Evolutionary conservation across 768 basidiomycete species (phyloP), one percentile per base, ranked within the genome.

Genomic region (Lentinula aciculospora): DNA sequence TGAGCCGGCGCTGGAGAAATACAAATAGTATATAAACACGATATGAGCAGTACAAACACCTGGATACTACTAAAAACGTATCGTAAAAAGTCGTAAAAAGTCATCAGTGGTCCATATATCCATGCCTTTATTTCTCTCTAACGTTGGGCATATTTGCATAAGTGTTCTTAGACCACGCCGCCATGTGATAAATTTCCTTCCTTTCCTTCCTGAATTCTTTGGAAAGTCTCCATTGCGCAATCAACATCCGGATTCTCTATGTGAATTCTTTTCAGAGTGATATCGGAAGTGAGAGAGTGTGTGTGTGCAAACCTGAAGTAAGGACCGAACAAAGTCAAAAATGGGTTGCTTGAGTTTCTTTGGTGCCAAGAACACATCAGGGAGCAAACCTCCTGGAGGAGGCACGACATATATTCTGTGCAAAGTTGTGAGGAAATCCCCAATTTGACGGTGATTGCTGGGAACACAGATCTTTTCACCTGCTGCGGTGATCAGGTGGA

Each of bases 391-490:
- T 17, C 51, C 51, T 12, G 23, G 51, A 27, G 51, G 34, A 4
- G 51, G 51, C 23, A 53, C 21, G 9, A 53, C 32, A n/a, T 53
- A 53, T 36, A n/a, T 53, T n/a, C 51, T 53, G 36, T 34, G 7
- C 25, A 53, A 13, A 12, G 36, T 13, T 5, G 36, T 27, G 23
- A 53, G 51, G 21, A 53, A 40, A 36, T 39, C 36, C 34, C 51
- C 51, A 27, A 53, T n/a, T 39, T 36, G 13, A 40, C 51, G 51
- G 25, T 13, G 3, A 10, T 53, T 36, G 23, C 12, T 53, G 21
- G 34, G 21, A 53, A 10, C 17, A 25, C 15, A 37, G 27, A 36
- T 39, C 12, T 17, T n/a, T 23, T 25, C 21, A 15, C 32, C 51
- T 39, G 51, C 34, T 15, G 19, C 13, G 19, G 9, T 25, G 34